A percentile compares a stretch with the other conserved stretches of the same genome.
phyloP scores from a whole-genome alignment of 129 eudicot genomes.

The Solidago caesia region DNA sequence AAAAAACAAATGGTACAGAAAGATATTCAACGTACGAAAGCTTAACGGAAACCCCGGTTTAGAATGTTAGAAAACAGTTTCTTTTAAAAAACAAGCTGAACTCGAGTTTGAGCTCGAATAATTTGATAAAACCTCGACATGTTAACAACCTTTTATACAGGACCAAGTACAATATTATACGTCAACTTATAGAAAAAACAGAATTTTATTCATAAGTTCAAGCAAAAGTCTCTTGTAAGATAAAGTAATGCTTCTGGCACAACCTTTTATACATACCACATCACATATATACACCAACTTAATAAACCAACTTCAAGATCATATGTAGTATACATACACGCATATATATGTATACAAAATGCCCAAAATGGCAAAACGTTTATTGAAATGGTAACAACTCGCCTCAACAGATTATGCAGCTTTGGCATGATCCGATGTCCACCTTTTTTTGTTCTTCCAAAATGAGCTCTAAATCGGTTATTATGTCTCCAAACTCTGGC shows the following conservation, averaged over 20 bases:
- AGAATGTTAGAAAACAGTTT: too few relatives aligned
- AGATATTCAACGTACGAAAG: too few relatives aligned
- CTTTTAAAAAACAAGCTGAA: too few relatives aligned
- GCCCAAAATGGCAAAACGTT: background rate
- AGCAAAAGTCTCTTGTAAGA: conserved; percentile 22
- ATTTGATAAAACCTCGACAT: too few relatives aligned
- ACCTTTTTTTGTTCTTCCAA: conserved; percentile 28
- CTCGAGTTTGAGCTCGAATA: too few relatives aligned
- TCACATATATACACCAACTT: conserved; percentile 15
- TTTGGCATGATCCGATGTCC: conserved; percentile 29
- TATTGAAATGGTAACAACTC: conserved; percentile 6
- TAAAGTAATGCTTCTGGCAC: conserved; percentile 8
- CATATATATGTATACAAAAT: background rate
- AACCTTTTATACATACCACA: conserved; percentile 2
- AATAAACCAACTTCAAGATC: conserved; percentile 17
- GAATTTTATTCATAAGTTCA: conserved; percentile 21
- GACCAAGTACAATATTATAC: too few relatives aligned
- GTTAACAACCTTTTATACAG: too few relatives aligned
- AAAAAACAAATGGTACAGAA: too few relatives aligned
- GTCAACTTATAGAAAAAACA: background rate
- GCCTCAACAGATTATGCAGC: conserved; percentile 35
- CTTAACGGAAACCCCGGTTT: too few relatives aligned
- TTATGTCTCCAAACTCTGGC: conserved; percentile 52
- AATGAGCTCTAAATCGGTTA: conserved; percentile 39
- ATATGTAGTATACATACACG: background rate